Evolutionary conservation across 768 basidiomycete genomes (phyloP).

Genomic region (Amanita pallidorosea): DNA sequence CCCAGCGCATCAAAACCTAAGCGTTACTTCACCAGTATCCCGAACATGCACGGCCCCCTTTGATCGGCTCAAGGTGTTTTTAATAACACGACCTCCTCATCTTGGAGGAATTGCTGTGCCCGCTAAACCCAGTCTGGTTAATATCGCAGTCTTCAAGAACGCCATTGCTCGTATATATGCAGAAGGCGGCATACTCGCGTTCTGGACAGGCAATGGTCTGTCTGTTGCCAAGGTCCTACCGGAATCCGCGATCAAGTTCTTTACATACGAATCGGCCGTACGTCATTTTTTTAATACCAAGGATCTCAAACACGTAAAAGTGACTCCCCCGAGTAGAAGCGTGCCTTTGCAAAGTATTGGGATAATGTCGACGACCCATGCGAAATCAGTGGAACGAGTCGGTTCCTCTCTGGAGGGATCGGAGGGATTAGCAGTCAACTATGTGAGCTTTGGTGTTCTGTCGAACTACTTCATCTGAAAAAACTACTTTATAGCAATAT

Average conservation of each 20-base stretch:
- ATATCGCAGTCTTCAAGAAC: constrained; percentile 52
- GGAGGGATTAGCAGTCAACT: constrained; percentile 93
- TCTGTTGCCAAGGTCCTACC: constrained; percentile 95
- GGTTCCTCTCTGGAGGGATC: constrained; percentile 92
- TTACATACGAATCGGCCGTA: constrained; percentile 88
- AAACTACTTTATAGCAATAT: constrained; percentile 56
- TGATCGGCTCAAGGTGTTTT: constrained; percentile 91
- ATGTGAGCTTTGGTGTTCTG: constrained; percentile 39
- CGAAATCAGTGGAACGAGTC: constrained; percentile 83
- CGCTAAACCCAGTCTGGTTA: constrained; percentile 33
- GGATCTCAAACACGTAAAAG: background rate
- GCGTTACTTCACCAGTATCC: constrained; percentile 61
- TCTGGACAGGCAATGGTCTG: constrained; percentile 97
- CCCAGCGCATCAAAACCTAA: constrained; percentile 18
- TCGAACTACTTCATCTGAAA: constrained; percentile 5
- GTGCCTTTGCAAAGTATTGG: constrained; percentile 83
- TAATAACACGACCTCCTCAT: constrained; percentile 83
- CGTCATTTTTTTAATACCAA: constrained; percentile 18
- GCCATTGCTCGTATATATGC: constrained; percentile 78
- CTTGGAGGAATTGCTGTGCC: constrained; percentile 43
- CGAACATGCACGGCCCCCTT: constrained; percentile 96
- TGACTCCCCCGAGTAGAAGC: constrained; percentile 62
- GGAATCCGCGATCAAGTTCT: constrained; percentile 98
- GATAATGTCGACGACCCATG: constrained; percentile 84
- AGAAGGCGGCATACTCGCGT: constrained; percentile 82